Evolutionary conservation across 2,329 filamentous ascomycete species (phyloP), one percentile per base, ranked within the genome.

Genomic region (Fusarium incarnatum): DNA sequence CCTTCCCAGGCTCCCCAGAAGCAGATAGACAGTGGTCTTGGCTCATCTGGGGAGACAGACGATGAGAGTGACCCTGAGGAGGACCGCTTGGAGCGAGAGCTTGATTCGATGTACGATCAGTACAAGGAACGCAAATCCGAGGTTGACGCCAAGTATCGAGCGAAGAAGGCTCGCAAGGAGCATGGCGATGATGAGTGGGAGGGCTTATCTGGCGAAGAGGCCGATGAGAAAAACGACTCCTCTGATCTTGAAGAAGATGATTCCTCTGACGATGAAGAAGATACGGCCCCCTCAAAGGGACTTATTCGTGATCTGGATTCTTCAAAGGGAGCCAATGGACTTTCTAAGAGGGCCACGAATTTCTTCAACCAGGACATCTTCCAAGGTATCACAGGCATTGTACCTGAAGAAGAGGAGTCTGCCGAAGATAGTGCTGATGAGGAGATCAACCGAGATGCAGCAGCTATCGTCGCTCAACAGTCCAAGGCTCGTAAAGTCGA

Each of bases 331-430:
- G 60, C 60, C 3, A 68, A 66, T 3, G 73, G 73, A 13, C 47
- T 75, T 10, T 75, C 73, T 3, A 75, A 75, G 56, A 89, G 94
- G 68, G 96, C 96, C 11, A 88, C 91, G 12, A 87, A 91, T 65
- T 99, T 99, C 82, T 99, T 99, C 79, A 92, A 92, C 74, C 95
- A 98, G 78, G 94, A 98, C 72, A 91, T 99, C 42, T 99, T 99
- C 84, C 90, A 94, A 72, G 93, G 90, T 41, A 89, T 98, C 56
- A 88, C 89, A 23, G 92, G 88, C 0, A 79, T 91, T 22, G 82
- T 91, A 4, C 89, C 89, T 20, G 84, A 88, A 56, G 18, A 71
- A 11, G 76, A 76, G 16, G 79, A 74, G 3, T 66, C 56, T 15
- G 69, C 50, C 1, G 73, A 75, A 7, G 73, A 76, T 2, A 73